Percentiles rank a stretch among this genome's conserved stretches.
phyloP scores from a whole-genome alignment of 495 filamentous ascomycete genomes.

The Podospora tetraspora region DNA sequence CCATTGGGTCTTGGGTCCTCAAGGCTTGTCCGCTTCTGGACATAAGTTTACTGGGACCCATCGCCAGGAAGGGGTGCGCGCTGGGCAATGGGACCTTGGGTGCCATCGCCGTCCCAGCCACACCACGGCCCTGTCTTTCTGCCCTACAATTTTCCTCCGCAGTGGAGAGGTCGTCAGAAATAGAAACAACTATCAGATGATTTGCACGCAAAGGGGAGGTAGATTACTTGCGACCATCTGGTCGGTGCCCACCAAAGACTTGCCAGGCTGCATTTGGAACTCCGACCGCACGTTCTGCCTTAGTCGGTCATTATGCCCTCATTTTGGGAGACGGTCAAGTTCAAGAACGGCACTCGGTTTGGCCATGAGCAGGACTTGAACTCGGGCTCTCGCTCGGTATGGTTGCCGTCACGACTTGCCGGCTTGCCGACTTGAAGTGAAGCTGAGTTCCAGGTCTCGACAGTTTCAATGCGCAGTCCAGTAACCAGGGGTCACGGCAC shows the following conservation, averaged over 20 bases:
- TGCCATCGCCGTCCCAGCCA: neutral
- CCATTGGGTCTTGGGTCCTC: neutral
- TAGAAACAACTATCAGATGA: neutral
- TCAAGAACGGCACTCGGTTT: neutral
- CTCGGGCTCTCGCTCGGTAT: neutral
- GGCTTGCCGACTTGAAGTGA: neutral
- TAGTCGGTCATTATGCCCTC: neutral
- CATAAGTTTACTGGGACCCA: neutral
- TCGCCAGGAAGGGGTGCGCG: neutral
- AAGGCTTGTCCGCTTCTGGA: neutral
- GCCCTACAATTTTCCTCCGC: neutral
- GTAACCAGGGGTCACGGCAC: neutral
- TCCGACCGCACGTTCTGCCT: neutral
- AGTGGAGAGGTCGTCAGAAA: neutral
- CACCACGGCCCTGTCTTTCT: neutral
- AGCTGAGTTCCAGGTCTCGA: neutral
- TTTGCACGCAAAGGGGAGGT: neutral
- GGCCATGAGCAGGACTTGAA: neutral
- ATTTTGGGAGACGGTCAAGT: neutral
- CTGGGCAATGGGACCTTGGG: neutral
- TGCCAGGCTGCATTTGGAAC: neutral
- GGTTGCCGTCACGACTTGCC: neutral
- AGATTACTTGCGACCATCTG: neutral
- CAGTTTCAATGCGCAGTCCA: neutral
- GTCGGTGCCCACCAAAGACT: neutral